Evolutionary conservation across 345 rosid genomes (phyloP), one percentile per base, ranked within the genome.

Genomic region (Atalantia buxifolia): DNA sequence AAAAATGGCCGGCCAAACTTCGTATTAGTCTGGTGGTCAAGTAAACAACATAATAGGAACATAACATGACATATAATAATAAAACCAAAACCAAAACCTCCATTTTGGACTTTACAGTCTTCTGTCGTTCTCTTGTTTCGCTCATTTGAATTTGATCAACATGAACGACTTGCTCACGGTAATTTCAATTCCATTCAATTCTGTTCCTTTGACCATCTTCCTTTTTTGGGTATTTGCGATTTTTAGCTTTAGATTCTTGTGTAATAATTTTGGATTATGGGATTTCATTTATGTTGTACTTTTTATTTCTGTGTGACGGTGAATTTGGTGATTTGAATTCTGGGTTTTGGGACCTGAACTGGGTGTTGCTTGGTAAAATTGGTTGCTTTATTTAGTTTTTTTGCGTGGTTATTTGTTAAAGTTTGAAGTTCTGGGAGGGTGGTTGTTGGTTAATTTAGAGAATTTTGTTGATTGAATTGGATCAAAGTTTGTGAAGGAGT

Each of bases 91-190:
- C 50, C 5, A 13, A 48, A 64, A 28, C 62, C 62, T 75, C 62
- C 38, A 30, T 48, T 75, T 75, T 48, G 71, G 71, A 75, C 78
- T 48, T 66, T 24, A 24, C 77, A 56, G 48, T 53, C 27, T 13
- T 67, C 66, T 67, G 36, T 76, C 57, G 14, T 48, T 73, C 66
- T 53, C 19, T 64, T 24, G 5, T 42, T 30, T 59, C 67, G 21
- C 4, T 76, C 65, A 7, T 70, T 65, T 63, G 65, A 33, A 55
- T 60, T 76, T 31, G 30, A 75, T 70, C 70, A 84, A 55, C 69
- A 87, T 87, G 90, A 87, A 87, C 83, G 88, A 87, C 77, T 71
- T 87, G 71, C 87, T 87, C 66, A 76, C 84, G 85, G 87, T 88
- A 76, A 80, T 69, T 25, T 55, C 45, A 7, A 6, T 71, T 76